Conservation (phyloP, 2,329 filamentous ascomycete species). For the Neonectria coccinea region DNA sequence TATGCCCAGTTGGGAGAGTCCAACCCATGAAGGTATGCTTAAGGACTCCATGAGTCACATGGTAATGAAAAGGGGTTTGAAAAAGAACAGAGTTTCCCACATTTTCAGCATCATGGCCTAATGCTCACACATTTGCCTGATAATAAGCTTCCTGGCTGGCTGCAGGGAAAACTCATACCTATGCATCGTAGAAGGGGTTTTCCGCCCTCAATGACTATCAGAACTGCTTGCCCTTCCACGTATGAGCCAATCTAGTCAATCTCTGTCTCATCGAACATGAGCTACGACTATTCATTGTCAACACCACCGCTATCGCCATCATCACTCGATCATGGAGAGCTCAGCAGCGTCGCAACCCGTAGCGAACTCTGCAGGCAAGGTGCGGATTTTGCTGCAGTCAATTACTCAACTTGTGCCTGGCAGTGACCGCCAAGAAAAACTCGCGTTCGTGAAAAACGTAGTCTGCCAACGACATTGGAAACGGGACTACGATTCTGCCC, state of each 20-base stretch:
- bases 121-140: too few relatives aligned
- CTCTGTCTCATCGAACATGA: neutral
- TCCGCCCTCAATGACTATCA: neutral
- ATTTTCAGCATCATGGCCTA: too few relatives aligned
- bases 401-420: constrained; percentile 30
- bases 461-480: constrained; percentile 32
- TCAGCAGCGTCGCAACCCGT: neutral
- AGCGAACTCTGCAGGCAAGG: constrained; percentile 8
- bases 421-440: constrained; percentile 22
- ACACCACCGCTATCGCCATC: constrained; percentile 3
- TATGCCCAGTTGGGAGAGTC: neutral
- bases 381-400: constrained; percentile 31
- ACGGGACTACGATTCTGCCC: constrained; percentile 23
- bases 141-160: too few relatives aligned
- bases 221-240: neutral
- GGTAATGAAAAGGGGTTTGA: neutral
- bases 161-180: too few relatives aligned
- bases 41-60: neutral
- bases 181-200: neutral
- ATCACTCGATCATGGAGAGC: constrained; percentile 21
- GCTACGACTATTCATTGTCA: constrained; percentile 5
- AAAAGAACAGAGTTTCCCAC: neutral
- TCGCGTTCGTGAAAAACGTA: constrained; percentile 19
- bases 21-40: neutral
- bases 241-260: neutral